These are phyloP conservation scores for Sicyos baderoa DNA, from an alignment of 306 rosid species.

Conservation along the genomic window DNA sequence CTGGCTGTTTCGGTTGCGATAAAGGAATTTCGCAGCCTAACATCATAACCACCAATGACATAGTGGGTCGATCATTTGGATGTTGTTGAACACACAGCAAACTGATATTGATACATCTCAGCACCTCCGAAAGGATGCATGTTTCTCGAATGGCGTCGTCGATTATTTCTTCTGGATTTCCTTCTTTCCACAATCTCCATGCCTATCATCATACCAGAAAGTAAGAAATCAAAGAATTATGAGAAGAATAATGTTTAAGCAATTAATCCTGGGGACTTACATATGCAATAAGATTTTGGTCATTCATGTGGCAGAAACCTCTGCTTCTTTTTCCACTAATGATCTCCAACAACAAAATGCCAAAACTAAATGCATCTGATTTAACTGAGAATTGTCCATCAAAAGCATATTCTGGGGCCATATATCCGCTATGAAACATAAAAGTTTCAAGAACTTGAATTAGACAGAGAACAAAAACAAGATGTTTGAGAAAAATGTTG, in stretches of 20 bases:
- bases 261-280: neutral
- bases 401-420: constrained; percentile 27
- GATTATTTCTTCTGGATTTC: constrained; percentile 21
- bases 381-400: constrained; percentile 17
- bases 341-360: constrained; percentile 24
- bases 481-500: neutral
- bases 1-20: constrained; percentile 23
- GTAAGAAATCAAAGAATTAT: neutral
- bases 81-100: constrained; percentile 25
- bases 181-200: constrained; percentile 24
- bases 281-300: constrained; percentile 3
- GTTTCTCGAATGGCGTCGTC: constrained; percentile 16
- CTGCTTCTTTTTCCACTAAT: constrained; percentile 19
- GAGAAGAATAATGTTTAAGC: neutral
- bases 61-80: constrained; percentile 24
- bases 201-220: constrained; percentile 20
- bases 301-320: constrained; percentile 4
- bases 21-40: constrained; percentile 18
- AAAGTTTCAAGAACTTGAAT: neutral
- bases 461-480: neutral
- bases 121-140: neutral
- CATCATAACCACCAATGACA: constrained; percentile 28
- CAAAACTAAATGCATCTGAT: constrained; percentile 17
- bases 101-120: constrained; percentile 21
- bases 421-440: constrained; percentile 10